Conservation (phyloP, 108 stramenopile genomes). For the Cyclostephanos invisitatus region DNA sequence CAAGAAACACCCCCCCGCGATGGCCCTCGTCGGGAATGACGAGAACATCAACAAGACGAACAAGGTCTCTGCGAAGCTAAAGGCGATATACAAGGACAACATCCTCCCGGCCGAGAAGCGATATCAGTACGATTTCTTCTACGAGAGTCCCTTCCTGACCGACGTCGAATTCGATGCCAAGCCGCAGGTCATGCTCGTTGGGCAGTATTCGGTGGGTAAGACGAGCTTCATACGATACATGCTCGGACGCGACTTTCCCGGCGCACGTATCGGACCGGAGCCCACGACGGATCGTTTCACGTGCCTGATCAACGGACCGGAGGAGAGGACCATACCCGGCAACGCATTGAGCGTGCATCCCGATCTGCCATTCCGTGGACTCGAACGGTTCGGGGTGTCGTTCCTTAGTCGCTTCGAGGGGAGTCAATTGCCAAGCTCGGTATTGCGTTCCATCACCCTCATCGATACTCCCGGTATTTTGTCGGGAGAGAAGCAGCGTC, state of each 20-base stretch:
- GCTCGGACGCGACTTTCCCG: constrained; percentile 86
- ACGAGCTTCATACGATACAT: constrained; percentile 90
- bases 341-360: constrained; percentile 97
- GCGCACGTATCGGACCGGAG: constrained; percentile 97
- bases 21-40: constrained; percentile 11
- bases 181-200: constrained; percentile 95
- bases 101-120: constrained; percentile 84
- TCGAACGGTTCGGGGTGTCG: constrained; percentile 93
- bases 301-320: constrained; percentile 93
- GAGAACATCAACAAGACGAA: constrained; percentile 33
- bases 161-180: constrained; percentile 95
- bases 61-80: constrained; percentile 57
- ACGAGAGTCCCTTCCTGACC: constrained; percentile 78
- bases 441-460: constrained; percentile 89
- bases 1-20: background rate
- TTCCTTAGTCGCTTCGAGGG: constrained; percentile 97
- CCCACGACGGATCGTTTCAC: constrained; percentile 98
- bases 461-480: constrained; percentile 99
- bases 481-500: constrained; percentile 96
- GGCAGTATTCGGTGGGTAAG: constrained; percentile 98
- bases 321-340: constrained; percentile 96
- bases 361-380: constrained; percentile 94
- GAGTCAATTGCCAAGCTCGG: constrained; percentile 78
- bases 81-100: constrained; percentile 74
- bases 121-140: constrained; percentile 86